A percentile compares a stretch with the other conserved stretches of the same genome.
phyloP scores from a whole-genome alignment of 192 early-diverging fungal species.

The Funneliformis geosporum region DNA sequence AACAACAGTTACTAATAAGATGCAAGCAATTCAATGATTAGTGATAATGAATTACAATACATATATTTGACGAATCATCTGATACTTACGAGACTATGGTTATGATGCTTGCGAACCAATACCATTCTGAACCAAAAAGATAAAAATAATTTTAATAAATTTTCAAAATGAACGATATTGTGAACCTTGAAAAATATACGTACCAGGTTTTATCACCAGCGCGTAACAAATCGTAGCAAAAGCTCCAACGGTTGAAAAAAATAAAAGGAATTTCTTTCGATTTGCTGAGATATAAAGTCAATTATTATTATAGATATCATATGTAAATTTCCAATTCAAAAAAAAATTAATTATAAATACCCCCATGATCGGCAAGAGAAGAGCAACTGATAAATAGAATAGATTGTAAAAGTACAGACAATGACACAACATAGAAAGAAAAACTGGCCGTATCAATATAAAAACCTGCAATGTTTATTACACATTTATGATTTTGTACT shows the following conservation, averaged over 20 bases:
- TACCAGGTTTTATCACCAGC: conserved; percentile 31
- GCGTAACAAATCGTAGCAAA: conserved; percentile 42
- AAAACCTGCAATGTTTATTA: conserved; percentile 33
- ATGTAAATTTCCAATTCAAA: neutral
- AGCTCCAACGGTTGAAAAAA: conserved; percentile 43
- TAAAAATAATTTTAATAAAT: neutral
- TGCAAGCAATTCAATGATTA: conserved; percentile 15
- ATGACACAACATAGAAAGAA: conserved; percentile 44
- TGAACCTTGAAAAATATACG: conserved; percentile 8
- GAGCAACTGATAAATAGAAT: conserved; percentile 48
- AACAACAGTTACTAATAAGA: conserved; percentile 45
- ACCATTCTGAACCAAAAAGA: neutral
- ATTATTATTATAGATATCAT: neutral
- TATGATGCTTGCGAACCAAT: conserved; percentile 14
- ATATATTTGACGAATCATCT: neutral
- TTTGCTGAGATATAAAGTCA: conserved; percentile 31
- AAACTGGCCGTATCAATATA: conserved; percentile 43
- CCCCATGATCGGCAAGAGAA: conserved; percentile 51
- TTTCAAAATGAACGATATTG: no score
- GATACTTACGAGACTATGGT: conserved; percentile 1
- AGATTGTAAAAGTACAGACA: conserved; percentile 48
- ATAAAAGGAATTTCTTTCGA: conserved; percentile 47
- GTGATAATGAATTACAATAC: no score
- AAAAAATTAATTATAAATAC: conserved; percentile 22
- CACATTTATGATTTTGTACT: conserved; percentile 32